These are phyloP conservation scores for Arachis monticola DNA, from an alignment of 331 rosid genomes.

Conservation along the genomic window DNA sequence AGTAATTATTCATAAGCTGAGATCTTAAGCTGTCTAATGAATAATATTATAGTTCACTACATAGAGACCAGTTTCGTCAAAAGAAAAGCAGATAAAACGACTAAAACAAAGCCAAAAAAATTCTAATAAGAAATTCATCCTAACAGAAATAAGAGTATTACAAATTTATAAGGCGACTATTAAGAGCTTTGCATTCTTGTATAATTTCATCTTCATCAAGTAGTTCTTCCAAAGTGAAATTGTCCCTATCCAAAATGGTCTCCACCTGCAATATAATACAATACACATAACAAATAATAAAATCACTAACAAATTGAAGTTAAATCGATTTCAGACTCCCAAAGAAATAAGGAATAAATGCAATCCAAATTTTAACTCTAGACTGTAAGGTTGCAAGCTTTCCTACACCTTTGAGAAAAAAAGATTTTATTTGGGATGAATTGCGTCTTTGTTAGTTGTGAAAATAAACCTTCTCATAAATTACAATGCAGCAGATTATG, in stretches of 20 bases:
- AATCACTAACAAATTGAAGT: constrained; percentile 15
- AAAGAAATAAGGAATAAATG: constrained; percentile 23
- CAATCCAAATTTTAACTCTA: constrained; percentile 3
- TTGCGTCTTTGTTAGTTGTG: neutral
- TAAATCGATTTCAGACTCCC: neutral
- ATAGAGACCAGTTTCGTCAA: constrained; percentile 15
- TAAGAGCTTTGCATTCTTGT: constrained; percentile 98
- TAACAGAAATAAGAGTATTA: constrained; percentile 52
- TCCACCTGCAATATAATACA: constrained; percentile 70
- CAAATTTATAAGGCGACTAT: constrained; percentile 96
- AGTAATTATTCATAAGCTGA: constrained; percentile 33
- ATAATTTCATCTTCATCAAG: constrained; percentile 98
- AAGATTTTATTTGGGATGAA: constrained; percentile 28
- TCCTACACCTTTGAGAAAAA: neutral
- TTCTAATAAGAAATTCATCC: constrained; percentile 26
- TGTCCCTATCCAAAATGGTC: constrained; percentile 93
- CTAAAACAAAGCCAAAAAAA: constrained; percentile 3
- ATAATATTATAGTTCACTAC: constrained; percentile 26
- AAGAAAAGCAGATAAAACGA: constrained; percentile 12
- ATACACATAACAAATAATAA: constrained; percentile 28
- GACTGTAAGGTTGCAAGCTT: constrained; percentile 8
- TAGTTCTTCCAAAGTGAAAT: constrained; percentile 88
- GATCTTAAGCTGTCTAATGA: neutral
- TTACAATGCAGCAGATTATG: neutral
- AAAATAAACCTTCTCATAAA: constrained; percentile 14